Conservation (phyloP, 805 yeast genomes). For the Zygosaccharomyces kombuchaensis region DNA sequence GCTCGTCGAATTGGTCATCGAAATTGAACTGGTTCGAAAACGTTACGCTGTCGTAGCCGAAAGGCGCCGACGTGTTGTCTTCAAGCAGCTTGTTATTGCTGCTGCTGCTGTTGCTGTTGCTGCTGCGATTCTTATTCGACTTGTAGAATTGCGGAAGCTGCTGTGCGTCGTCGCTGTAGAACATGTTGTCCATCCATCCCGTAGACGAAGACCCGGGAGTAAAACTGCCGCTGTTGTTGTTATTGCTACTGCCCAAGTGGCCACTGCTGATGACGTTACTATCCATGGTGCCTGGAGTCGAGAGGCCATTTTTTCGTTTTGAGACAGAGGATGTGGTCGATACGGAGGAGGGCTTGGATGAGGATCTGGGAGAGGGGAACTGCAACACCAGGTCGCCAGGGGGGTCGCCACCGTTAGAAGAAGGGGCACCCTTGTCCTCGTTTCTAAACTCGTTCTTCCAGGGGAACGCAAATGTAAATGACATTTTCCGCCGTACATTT, state of each 20-base stretch:
- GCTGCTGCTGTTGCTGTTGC: not conserved
- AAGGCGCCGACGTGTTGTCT: slow-evolving; percentile 11
- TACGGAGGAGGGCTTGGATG: slow-evolving; percentile 11
- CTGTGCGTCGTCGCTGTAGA: slow-evolving; percentile 19
- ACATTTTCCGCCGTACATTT: slow-evolving; percentile 22
- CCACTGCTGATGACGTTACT: not conserved
- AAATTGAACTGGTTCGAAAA: slow-evolving; percentile 35
- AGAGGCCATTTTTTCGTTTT: not conserved
- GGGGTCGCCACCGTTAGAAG: not conserved
- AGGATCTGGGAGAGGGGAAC: slow-evolving; percentile 16
- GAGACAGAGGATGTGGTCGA: slow-evolving; percentile 8
- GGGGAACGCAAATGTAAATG: slow-evolving; percentile 54
- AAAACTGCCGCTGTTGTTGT: slow-evolving; percentile 7
- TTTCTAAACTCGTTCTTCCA: slow-evolving; percentile 32
- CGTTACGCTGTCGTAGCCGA: slow-evolving; percentile 14
- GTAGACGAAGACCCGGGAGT: slow-evolving; percentile 16
- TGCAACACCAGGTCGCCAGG: slow-evolving; percentile 3
- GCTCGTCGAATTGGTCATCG: slow-evolving; percentile 56
- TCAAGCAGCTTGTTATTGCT: not conserved
- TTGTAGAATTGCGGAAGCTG: slow-evolving; percentile 16
- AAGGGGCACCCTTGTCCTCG: not conserved
- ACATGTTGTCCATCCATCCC: slow-evolving; percentile 22
- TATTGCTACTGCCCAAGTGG: not conserved
- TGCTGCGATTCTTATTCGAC: not conserved
- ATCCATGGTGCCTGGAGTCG: slow-evolving; percentile 5